Conservation (phyloP, 2,329 filamentous ascomycete genomes). For the Hypomyces rosellus region DNA sequence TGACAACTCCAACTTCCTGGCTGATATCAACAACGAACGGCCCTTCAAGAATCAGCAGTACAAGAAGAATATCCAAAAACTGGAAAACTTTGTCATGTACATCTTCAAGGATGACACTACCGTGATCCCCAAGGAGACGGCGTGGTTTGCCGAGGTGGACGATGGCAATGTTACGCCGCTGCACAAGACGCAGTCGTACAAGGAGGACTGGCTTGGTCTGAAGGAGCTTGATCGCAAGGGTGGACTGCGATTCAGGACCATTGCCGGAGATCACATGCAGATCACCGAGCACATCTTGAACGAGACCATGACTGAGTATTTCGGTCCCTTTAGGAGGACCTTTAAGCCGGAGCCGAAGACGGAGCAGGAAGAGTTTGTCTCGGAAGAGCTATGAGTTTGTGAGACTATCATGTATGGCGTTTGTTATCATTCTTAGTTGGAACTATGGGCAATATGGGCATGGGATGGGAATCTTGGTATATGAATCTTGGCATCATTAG, state of each 20-base stretch:
- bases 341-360: constrained; percentile 21
- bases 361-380: constrained; percentile 9
- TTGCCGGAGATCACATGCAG: constrained; percentile 78
- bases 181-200: constrained; percentile 66
- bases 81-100: constrained; percentile 83
- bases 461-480: background rate
- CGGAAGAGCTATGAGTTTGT: constrained; percentile 30
- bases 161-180: constrained; percentile 60
- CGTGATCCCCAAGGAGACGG: constrained; percentile 82
- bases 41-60: constrained; percentile 66
- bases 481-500: background rate
- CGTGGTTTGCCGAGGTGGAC: constrained; percentile 88
- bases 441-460: background rate
- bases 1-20: constrained; percentile 76
- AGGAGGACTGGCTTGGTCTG: constrained; percentile 90
- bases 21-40: constrained; percentile 95
- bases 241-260: constrained; percentile 66
- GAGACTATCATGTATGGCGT: background rate
- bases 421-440: background rate
- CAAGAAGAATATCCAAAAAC: constrained; percentile 56
- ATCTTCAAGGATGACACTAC: constrained; percentile 82
- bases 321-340: constrained; percentile 45
- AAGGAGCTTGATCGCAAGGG: constrained; percentile 71
- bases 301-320: constrained; percentile 60
- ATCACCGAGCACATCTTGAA: constrained; percentile 60